Evolutionary conservation across 441 rosid species (phyloP), one percentile per base, ranked within the genome.

Genomic region (Gossypium gossypioides): DNA sequence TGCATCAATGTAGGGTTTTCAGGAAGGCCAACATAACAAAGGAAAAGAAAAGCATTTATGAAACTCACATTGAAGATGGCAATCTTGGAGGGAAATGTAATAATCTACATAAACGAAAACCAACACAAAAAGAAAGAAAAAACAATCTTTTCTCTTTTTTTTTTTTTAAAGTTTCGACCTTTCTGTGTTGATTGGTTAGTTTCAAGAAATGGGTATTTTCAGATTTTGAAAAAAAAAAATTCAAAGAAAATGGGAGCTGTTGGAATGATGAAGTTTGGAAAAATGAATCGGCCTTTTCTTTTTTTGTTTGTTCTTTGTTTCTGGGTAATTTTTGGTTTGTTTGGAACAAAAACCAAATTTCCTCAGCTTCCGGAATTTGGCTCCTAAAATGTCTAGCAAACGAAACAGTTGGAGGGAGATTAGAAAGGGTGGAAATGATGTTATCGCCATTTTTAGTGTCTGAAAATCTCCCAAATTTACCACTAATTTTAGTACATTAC

Each of bases 321-420:
- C 68, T 67, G 74, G 73, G 72, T 6, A 18, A 22, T n/a, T 70
- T 19, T 22, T 50, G 0, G 61, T 81, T 71, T 69, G 81, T 13
- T 44, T 79, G 80, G 59, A 44, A 76, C 72, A 74, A 71, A 68
- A 68, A 34, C 21, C 13, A 51, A 61, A 32, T 57, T 70, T 82
- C 72, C 77, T 81, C 63, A 75, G 85, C 76, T 73, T 76, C 5
- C 89, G 93, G 83, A 68, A 73, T 79, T 82, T 80, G 78, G 80
- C 85, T 91, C 90, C 97, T 88, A 78, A 79, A 86, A 88, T 81
- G 80, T 40, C 84, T 88, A 79, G 48, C 79, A 78, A 71, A 78
- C 96, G 92, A 81, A 81, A 88, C 96, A 89, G 68, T 82, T 89
- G 91, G 92, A 83, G 79, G 83, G 78, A 75, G 76, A 72, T 66